Conservation (phyloP, 31 red algal genomes). For the Asparagopsis taxiformis region DNA sequence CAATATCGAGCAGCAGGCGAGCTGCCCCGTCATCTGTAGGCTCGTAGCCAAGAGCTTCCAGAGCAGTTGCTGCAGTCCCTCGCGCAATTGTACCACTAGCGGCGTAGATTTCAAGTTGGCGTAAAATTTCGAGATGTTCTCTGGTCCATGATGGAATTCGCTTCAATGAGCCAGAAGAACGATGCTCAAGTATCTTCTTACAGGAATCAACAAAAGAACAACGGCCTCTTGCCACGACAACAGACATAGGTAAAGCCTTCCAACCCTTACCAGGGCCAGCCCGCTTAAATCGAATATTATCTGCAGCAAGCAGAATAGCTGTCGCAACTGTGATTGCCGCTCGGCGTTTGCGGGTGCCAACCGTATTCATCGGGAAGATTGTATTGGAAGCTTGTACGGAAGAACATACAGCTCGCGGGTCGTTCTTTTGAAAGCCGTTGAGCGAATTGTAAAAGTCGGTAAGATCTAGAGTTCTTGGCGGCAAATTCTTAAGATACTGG, state of each 20-base stretch:
- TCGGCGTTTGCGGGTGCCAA: conserved; percentile 4
- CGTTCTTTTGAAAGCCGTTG: conserved; percentile 28
- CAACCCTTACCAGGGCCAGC: conserved; percentile 54
- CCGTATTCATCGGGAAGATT: conserved; percentile 17
- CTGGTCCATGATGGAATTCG: conserved; percentile 33
- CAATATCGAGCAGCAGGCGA: conserved; percentile 51
- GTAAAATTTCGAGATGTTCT: conserved; percentile 69
- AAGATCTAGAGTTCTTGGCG: conserved; percentile 52
- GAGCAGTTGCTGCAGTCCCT: conserved; percentile 41
- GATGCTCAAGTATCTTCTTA: conserved; percentile 30
- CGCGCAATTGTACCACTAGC: conserved; percentile 31
- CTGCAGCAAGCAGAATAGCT: conserved; percentile 52
- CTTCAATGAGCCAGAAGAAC: not conserved
- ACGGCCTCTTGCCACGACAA: conserved; percentile 32
- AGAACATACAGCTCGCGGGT: conserved; percentile 19
- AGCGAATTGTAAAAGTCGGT: conserved; percentile 19
- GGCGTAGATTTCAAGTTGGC: conserved; percentile 52
- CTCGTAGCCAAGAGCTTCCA: conserved; percentile 57
- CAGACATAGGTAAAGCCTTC: conserved; percentile 62
- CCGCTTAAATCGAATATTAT: conserved; percentile 58
- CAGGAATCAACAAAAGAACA: conserved; percentile 50
- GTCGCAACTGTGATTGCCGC: conserved; percentile 60
- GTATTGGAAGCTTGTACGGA: conserved; percentile 17
- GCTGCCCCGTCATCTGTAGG: conserved; percentile 49
- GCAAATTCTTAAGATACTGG: conserved; percentile 23